phyloP scores from a whole-genome alignment of 1,139 yeast genomes.

The Magnusiomyces sp. region DNA sequence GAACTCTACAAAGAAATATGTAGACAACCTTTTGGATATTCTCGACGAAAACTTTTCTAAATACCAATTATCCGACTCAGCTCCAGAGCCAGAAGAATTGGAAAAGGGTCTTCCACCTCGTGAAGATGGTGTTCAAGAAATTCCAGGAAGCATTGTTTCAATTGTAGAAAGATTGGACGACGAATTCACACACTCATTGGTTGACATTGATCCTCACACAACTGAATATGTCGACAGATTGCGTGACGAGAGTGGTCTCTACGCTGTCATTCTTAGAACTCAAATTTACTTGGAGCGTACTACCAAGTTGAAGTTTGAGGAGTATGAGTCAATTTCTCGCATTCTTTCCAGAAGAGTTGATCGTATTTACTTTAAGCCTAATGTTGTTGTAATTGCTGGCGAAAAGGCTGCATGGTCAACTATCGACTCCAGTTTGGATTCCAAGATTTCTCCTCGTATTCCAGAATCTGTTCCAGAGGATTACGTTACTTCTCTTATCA shows the following conservation, averaged over 20 bases:
- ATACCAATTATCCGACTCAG: conserved; percentile 73
- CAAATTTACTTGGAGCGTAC: conserved; percentile 71
- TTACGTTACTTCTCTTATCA: conserved; percentile 50
- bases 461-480: conserved; percentile 13
- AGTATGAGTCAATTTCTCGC: conserved; percentile 45
- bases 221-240: conserved; percentile 87
- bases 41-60: conserved; percentile 52
- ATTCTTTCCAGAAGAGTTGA: conserved; percentile 79
- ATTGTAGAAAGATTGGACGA: conserved; percentile 91
- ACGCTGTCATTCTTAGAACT: conserved; percentile 69
- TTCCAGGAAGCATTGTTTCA: conserved; percentile 79
- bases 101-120: conserved; percentile 60
- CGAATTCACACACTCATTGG: conserved; percentile 82
- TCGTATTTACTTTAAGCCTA: conserved; percentile 88
- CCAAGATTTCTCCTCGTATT: conserved; percentile 33
- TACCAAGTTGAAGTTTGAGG: conserved; percentile 42
- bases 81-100: conserved; percentile 67
- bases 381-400: conserved; percentile 55
- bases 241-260: conserved; percentile 75
- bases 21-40: conserved; percentile 52
- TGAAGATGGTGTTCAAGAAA: conserved; percentile 63
- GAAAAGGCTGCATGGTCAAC: conserved; percentile 67
- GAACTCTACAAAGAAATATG: conserved; percentile 61
- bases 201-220: conserved; percentile 89
- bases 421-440: conserved; percentile 31